Conservation (phyloP, 345 rosid genomes). For the Carallia pectinifolia region DNA sequence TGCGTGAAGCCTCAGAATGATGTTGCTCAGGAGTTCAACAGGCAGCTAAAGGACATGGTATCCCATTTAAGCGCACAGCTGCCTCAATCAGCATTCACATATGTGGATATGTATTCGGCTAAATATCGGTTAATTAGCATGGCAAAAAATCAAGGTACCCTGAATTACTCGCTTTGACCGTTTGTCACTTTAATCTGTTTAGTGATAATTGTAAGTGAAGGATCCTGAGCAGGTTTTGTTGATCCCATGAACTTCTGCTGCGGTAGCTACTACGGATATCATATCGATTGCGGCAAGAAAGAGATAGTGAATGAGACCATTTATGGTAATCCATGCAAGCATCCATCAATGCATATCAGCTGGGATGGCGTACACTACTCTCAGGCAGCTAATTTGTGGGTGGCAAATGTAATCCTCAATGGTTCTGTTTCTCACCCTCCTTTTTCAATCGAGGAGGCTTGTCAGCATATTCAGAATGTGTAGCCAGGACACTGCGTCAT, state of each 20-base stretch:
- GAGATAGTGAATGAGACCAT: slow-evolving; percentile 59
- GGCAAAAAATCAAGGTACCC: slow-evolving; percentile 54
- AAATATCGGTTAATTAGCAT: slow-evolving; percentile 49
- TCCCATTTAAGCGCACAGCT: slow-evolving; percentile 41
- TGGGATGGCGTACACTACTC: slow-evolving; percentile 86
- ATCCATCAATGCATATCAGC: slow-evolving; percentile 54
- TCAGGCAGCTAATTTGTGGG: slow-evolving; percentile 47
- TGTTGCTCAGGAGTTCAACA: slow-evolving; percentile 61
- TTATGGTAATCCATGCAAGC: slow-evolving; percentile 55
- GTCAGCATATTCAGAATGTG: slow-evolving; percentile 5
- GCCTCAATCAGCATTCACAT: slow-evolving; percentile 46
- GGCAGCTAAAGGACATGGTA: slow-evolving; percentile 54
- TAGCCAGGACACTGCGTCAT: not conserved
- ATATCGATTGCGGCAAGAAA: slow-evolving; percentile 62
- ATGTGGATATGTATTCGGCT: slow-evolving; percentile 66
- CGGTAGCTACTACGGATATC: slow-evolving; percentile 57
- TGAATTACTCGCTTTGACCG: not conserved
- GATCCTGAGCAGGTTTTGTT: slow-evolving; percentile 50
- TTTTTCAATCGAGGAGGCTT: slow-evolving; percentile 19
- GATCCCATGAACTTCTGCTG: slow-evolving; percentile 67
- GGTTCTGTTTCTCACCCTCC: slow-evolving; percentile 30
- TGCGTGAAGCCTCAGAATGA: slow-evolving; percentile 60
- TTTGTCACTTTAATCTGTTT: not conserved
- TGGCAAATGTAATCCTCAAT: slow-evolving; percentile 15
- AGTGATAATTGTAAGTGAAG: not conserved